A percentile compares a stretch with the other conserved stretches of the same genome.
These are phyloP conservation scores for Pseudotsuga menziesii DNA, from an alignment of 75 land plant genomes.

Conservation along the genomic window DNA sequence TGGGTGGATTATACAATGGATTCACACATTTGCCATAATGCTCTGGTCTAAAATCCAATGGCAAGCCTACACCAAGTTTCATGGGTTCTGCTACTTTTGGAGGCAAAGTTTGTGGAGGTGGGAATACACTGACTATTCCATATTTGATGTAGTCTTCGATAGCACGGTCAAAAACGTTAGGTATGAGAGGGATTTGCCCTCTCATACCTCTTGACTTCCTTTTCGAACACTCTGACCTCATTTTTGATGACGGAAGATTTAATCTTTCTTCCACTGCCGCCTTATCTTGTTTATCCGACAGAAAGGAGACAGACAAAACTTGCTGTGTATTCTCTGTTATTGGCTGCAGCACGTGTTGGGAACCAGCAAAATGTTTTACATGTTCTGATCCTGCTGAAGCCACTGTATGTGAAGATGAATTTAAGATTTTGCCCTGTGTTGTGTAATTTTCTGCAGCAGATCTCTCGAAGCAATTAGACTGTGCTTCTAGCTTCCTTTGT, in stretches of 20 bases:
- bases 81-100: neutral
- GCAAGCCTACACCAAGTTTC: neutral
- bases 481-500: neutral
- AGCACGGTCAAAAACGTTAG: neutral
- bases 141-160: neutral
- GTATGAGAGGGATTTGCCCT: neutral
- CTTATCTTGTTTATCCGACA: neutral
- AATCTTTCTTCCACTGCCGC: neutral
- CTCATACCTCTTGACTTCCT: conserved; percentile 3
- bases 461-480: neutral
- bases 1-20: neutral
- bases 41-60: neutral
- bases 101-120: neutral
- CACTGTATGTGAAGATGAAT: neutral
- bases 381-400: neutral
- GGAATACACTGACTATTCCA: neutral
- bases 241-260: neutral
- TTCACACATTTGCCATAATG: neutral
- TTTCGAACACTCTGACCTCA: neutral
- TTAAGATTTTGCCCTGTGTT: neutral
- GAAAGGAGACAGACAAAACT: neutral
- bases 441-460: neutral
- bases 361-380: neutral
- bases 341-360: neutral
- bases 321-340: neutral